phyloP scores from a whole-genome alignment of 306 rosid species.

The Coriaria nepalensis region DNA sequence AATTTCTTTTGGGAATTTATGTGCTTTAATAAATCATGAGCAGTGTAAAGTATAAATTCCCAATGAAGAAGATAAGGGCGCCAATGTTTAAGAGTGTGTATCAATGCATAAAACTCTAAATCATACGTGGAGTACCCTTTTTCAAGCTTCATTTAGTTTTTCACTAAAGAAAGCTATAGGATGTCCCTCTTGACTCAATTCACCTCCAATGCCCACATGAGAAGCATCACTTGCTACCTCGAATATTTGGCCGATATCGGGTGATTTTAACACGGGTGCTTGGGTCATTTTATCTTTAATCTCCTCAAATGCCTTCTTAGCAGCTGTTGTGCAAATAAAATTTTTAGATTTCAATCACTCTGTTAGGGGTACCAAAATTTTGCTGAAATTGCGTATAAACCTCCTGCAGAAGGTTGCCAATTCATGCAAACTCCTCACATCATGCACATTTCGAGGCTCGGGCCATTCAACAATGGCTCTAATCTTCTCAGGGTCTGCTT shows the following conservation, averaged over 20 bases:
- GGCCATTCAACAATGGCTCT: not conserved
- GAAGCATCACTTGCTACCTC: too few relatives aligned
- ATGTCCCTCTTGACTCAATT: not conserved
- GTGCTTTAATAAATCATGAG: not conserved
- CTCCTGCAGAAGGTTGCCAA: too few relatives aligned
- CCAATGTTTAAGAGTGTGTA: not conserved
- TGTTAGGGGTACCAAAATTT: too few relatives aligned
- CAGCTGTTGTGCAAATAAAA: too few relatives aligned
- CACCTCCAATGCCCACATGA: not conserved
- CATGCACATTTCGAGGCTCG: not conserved
- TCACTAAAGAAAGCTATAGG: not conserved
- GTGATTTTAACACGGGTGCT: too few relatives aligned
- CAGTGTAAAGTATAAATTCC: not conserved
- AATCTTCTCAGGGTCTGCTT: not conserved
- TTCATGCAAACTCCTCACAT: not conserved
- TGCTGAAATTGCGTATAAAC: too few relatives aligned
- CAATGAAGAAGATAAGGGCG: not conserved
- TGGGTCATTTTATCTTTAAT: too few relatives aligned
- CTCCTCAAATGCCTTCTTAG: too few relatives aligned
- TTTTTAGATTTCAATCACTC: too few relatives aligned
- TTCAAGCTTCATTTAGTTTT: conserved; percentile 6
- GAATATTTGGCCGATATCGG: too few relatives aligned
- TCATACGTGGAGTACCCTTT: not conserved
- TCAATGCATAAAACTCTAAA: not conserved
- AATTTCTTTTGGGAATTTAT: not conserved